Conservation (phyloP, 768 basidiomycete species). For the Kwoniella dejecticola region DNA sequence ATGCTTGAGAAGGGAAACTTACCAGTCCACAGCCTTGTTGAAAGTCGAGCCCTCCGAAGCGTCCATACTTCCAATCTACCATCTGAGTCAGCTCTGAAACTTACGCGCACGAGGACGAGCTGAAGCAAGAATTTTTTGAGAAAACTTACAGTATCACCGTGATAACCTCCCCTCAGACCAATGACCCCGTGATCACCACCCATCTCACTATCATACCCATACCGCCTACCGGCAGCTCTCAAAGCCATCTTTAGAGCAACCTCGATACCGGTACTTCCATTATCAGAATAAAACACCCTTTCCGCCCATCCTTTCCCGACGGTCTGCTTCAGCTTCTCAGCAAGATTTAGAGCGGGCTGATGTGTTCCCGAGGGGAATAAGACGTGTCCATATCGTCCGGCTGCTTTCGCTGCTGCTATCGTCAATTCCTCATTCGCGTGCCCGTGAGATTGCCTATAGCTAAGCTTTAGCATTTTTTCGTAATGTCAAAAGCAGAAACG, state of each 20-base stretch:
- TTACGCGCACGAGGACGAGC: not conserved
- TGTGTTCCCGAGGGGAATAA: slow-evolving; percentile 91
- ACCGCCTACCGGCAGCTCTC: slow-evolving; percentile 59
- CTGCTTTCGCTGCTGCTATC: slow-evolving; percentile 82
- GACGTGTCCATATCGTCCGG: slow-evolving; percentile 94
- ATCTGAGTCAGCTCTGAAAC: not conserved
- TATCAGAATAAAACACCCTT: slow-evolving; percentile 88
- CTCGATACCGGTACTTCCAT: slow-evolving; percentile 95
- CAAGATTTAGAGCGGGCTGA: slow-evolving; percentile 77
- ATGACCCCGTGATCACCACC: slow-evolving; percentile 68
- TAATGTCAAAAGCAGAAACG: not conserved
- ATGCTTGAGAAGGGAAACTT: not conserved
- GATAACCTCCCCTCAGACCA: slow-evolving; percentile 89
- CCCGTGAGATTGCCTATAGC: slow-evolving; percentile 68
- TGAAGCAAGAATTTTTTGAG: too few species aligned
- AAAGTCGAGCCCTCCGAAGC: slow-evolving; percentile 84
- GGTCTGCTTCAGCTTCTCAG: slow-evolving; percentile 70
- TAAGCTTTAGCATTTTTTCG: too few species aligned
- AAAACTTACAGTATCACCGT: slow-evolving; percentile 74
- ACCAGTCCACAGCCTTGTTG: slow-evolving; percentile 80
- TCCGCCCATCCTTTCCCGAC: slow-evolving; percentile 90
- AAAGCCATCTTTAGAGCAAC: slow-evolving; percentile 98
- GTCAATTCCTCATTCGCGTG: slow-evolving; percentile 76
- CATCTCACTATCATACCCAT: slow-evolving; percentile 50
- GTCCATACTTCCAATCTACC: slow-evolving; percentile 85